Base-by-base conservation (phyloP, 2,329 filamentous ascomycete genomes). In the Aspergillus candidus region DNA sequence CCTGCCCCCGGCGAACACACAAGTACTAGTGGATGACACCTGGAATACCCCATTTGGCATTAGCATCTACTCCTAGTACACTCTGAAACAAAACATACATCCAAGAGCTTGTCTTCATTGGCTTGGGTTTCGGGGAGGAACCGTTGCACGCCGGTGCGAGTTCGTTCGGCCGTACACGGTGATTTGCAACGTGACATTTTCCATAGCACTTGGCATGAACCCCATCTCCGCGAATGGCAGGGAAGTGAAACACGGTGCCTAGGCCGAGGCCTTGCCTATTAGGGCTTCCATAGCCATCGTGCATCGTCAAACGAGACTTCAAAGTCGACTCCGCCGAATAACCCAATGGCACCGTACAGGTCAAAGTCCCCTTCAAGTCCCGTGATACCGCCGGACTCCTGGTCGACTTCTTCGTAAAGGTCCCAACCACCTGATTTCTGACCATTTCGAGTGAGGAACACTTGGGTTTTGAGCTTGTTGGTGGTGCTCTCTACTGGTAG, bases 301-400 rank as follows among this genome's bases (percentile, higher is more conserved):
- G 63, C 60, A 38, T 65, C 63, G 47, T 72, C 63, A 57, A 79
- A 78, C 38, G 67, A 71, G 11, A 74, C 71, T 50, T 82, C 77
- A 46, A 82, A 78, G 41, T 82, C 77, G 13, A 81, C 75, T n/a
- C 70, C 75, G 3, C 79, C 80, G 61, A 81, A 83, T 15, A 79
- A 63, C 3, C 80, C 80, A 43, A 83, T 67, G 2, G 79, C 78
- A 34, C 73, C 74, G 58, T 80, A 78, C 35, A 83, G 52, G 59
- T 83, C 79, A 50, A 84, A 54, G 79, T 88, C 59, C 71, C 84
- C 56, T 80, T 88, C 62, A 73, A 88, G 61, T 71, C 84, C 53
- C 76, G 80, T 22, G 72, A 86, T 33, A 73, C 80, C 38, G 69
- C 84, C 54, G 73, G 82, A 46, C 54, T 74, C 71, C 38, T 58